A percentile compares a stretch with the other conserved stretches of the same genome.
Evolutionary conservation across 1,284 basidiomycete genomes (phyloP).

Genomic region (Trichosporon coremiiforme): DNA sequence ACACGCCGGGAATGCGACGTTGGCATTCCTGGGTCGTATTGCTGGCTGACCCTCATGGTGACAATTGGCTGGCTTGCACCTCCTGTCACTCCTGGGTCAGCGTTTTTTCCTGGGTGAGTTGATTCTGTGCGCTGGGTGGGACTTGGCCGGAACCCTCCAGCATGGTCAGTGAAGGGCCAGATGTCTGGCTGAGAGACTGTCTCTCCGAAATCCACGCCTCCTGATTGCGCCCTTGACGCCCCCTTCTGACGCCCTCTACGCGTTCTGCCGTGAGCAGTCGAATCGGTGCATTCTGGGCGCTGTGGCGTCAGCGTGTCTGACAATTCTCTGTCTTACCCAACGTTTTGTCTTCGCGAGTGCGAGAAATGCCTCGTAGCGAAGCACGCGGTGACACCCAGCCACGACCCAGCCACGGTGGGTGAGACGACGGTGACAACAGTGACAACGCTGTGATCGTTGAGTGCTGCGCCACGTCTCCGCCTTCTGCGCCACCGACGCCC

Average conservation of each 20-base stretch:
- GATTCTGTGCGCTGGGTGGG: no score
- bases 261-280: not conserved
- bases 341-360: not conserved
- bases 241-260: not conserved
- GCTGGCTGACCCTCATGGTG: no score
- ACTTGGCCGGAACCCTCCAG: no score
- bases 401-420: not conserved
- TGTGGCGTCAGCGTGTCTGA: constrained; percentile 1
- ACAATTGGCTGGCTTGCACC: no score
- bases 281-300: not conserved
- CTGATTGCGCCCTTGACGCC: not conserved
- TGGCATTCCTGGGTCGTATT: not conserved
- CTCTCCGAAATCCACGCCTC: not conserved
- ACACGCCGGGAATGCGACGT: not conserved
- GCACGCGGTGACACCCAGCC: not conserved
- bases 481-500: not conserved
- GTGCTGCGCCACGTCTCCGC: not conserved
- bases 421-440: not conserved
- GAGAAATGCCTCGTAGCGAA: not conserved
- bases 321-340: not conserved
- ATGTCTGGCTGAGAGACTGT: not conserved
- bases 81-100: no score
- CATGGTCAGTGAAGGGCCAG: no score
- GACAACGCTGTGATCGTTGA: not conserved
- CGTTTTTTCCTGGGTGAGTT: not conserved